These are phyloP conservation scores for Candida yuanshanica DNA, from an alignment of 805 yeast genomes.

Conservation along the genomic window DNA sequence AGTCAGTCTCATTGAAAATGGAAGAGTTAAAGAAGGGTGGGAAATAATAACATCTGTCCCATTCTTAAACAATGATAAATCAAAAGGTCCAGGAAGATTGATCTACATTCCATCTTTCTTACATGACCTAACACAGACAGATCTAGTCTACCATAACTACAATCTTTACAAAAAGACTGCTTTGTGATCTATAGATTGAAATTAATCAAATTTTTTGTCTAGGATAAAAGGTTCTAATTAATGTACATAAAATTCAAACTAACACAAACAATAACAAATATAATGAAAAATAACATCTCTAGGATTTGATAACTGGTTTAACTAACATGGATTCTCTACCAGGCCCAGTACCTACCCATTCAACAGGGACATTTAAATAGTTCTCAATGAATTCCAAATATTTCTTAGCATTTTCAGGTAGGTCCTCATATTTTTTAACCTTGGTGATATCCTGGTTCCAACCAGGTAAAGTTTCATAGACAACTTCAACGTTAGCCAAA, in stretches of 20 bases:
- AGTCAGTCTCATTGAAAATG: slow-evolving; percentile 10
- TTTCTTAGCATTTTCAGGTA: slow-evolving; percentile 83
- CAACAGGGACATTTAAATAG: slow-evolving; percentile 74
- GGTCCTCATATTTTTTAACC: slow-evolving; percentile 61
- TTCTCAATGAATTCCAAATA: slow-evolving; percentile 85
- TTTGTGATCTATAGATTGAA: too few relatives aligned
- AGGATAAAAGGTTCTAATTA: neutral
- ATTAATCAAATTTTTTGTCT: too few relatives aligned
- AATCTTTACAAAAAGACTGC: slow-evolving; percentile 35
- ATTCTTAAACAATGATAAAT: slow-evolving; percentile 37
- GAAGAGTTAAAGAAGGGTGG: slow-evolving; percentile 36
- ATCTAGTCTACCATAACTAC: slow-evolving; percentile 43
- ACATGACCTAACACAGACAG: slow-evolving; percentile 25
- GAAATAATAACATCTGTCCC: slow-evolving; percentile 25
- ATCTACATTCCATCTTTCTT: slow-evolving; percentile 41
- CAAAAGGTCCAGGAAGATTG: slow-evolving; percentile 48
- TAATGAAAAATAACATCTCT: too few relatives aligned
- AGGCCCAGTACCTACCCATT: slow-evolving; percentile 99
- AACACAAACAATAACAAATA: neutral
- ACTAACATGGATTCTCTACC: slow-evolving; percentile 90
- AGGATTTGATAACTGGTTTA: slow-evolving; percentile 31
- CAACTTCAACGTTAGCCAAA: slow-evolving; percentile 87
- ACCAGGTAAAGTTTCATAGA: slow-evolving; percentile 87
- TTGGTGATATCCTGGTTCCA: slow-evolving; percentile 84
- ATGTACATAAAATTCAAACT: neutral